phyloP scores from a whole-genome alignment of 2,329 filamentous ascomycete genomes.

The Botryosphaeria dothidea region DNA sequence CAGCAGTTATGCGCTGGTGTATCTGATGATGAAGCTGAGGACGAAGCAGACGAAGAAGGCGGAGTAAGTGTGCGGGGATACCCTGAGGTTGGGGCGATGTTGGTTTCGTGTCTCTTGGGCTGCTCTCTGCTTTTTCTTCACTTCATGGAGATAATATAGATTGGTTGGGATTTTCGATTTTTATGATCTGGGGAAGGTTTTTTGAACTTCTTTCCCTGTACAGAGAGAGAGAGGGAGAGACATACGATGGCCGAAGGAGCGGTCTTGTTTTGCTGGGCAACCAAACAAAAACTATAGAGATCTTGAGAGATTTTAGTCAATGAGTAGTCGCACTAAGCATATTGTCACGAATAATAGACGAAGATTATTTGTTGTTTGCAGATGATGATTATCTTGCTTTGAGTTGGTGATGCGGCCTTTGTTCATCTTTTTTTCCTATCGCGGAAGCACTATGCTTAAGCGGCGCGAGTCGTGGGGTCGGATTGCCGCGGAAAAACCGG shows the following conservation, averaged over 20 bases:
- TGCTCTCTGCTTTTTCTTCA: too few species aligned
- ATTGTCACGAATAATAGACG: neutral
- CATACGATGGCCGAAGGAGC: neutral
- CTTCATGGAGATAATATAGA: neutral
- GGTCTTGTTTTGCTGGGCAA: neutral
- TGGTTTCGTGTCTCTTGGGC: neutral
- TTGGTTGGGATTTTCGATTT: neutral
- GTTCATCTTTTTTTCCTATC: too few species aligned
- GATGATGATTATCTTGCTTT: neutral
- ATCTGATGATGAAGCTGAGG: constrained; percentile 43
- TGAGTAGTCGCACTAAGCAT: neutral
- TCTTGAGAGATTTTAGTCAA: neutral
- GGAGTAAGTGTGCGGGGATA: constrained; percentile 22
- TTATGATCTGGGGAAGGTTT: neutral
- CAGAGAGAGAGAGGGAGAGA: neutral
- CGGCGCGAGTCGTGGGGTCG: too few species aligned
- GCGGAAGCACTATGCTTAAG: too few species aligned
- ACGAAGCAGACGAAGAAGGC: constrained; percentile 45
- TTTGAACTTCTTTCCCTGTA: neutral
- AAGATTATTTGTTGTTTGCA: neutral
- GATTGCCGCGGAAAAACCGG: too few species aligned
- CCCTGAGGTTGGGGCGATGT: too few species aligned
- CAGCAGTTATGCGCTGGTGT: constrained; percentile 55
- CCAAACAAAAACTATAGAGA: neutral
- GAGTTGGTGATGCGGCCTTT: too few species aligned